Evolutionary conservation across 23 red algal genomes (phyloP).

Genomic region (Porphyridium purpureum): DNA sequence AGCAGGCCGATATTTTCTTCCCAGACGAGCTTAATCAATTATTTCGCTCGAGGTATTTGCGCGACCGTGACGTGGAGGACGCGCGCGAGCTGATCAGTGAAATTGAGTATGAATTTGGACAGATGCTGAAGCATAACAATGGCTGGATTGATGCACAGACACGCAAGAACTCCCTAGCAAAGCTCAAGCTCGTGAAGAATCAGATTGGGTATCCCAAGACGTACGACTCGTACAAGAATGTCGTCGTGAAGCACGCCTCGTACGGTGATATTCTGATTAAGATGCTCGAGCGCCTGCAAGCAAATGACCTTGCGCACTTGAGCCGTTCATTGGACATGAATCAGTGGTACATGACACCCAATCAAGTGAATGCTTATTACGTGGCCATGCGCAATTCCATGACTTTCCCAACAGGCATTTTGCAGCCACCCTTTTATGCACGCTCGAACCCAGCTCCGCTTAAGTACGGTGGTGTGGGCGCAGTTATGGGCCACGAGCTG

Average conservation of each 20-base stretch:
- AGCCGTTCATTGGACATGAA: background rate
- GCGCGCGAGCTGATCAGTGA: slow-evolving; percentile 20
- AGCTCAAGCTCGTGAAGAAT: slow-evolving; percentile 33
- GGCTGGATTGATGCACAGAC: slow-evolving; percentile 51
- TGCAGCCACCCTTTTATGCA: slow-evolving; percentile 76
- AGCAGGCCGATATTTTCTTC: slow-evolving; percentile 14
- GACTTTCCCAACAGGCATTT: slow-evolving; percentile 72
- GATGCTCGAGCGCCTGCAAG: background rate
- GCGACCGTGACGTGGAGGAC: slow-evolving; percentile 6
- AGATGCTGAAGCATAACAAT: slow-evolving; percentile 20
- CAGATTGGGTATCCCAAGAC: slow-evolving; percentile 61
- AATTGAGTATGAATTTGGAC: slow-evolving; percentile 46
- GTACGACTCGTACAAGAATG: slow-evolving; percentile 1
- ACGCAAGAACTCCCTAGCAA: slow-evolving; percentile 21
- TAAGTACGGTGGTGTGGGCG: slow-evolving; percentile 83
- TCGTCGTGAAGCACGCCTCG: slow-evolving; percentile 32
- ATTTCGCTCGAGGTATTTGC: slow-evolving; percentile 59
- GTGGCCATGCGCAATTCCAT: slow-evolving; percentile 56
- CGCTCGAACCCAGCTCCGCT: slow-evolving; percentile 52
- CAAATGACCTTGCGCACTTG: background rate
- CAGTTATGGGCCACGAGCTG: slow-evolving; percentile 79
- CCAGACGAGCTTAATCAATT: slow-evolving; percentile 50
- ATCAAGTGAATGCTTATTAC: slow-evolving; percentile 86
- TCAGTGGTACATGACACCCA: slow-evolving; percentile 50
- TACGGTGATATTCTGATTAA: background rate